These are phyloP conservation scores for Solanum virginianum DNA, from an alignment of 257 asterid species.

Conservation along the genomic window DNA sequence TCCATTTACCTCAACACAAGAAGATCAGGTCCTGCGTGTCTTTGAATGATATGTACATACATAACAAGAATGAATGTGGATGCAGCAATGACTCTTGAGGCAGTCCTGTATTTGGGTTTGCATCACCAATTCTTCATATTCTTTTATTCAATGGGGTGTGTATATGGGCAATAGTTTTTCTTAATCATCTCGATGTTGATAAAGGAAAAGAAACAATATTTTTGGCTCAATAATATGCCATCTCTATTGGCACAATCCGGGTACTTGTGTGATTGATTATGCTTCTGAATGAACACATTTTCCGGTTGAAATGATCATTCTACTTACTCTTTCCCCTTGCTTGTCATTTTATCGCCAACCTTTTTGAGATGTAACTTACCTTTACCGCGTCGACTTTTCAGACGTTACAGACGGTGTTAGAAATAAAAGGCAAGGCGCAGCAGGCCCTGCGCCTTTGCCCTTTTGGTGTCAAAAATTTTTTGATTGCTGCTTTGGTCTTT, in stretches of 20 bases:
- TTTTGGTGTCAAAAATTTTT: too few relatives aligned
- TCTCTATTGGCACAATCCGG: neutral
- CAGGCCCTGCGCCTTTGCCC: too few relatives aligned
- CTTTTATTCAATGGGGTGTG: neutral
- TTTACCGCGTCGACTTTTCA: too few relatives aligned
- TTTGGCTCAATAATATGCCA: neutral
- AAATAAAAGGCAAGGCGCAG: too few relatives aligned
- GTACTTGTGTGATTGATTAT: neutral
- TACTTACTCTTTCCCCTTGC: neutral
- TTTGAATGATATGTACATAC: constrained; percentile 1
- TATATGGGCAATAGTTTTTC: neutral
- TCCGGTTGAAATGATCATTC: neutral
- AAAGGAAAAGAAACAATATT: neutral
- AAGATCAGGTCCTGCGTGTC: constrained; percentile 42
- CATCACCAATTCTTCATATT: neutral
- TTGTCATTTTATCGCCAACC: neutral
- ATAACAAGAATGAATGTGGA: constrained; percentile 1
- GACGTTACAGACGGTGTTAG: too few relatives aligned
- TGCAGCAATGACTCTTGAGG: neutral
- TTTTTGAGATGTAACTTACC: neutral
- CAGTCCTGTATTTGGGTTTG: neutral
- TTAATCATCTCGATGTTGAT: neutral
- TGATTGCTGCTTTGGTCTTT: too few relatives aligned
- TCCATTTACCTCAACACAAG: constrained; percentile 51
- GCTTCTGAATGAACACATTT: neutral